A percentile compares a stretch with the other conserved stretches of the same genome.
Evolutionary conservation across 2,329 filamentous ascomycete genomes (phyloP).

Genomic region (Cladophialophora chaetospira): DNA sequence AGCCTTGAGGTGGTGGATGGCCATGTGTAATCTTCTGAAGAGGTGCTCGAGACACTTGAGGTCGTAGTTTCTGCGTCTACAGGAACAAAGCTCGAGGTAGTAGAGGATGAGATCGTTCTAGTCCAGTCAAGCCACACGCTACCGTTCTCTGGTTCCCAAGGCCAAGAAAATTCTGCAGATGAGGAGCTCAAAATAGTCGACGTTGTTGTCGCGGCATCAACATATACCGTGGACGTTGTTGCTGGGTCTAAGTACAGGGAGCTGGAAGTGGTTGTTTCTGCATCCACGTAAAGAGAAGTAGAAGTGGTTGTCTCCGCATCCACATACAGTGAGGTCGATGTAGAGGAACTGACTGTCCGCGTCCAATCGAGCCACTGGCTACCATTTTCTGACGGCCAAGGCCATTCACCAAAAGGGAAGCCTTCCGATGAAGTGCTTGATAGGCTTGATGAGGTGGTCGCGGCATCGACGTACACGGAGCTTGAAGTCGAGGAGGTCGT

Average conservation of each 20-base stretch:
- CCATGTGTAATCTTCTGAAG: too few species aligned
- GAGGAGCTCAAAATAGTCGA: neutral
- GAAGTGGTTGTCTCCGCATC: neutral
- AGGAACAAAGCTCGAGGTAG: neutral
- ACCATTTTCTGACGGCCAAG: conserved; percentile 1
- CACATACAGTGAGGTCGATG: neutral
- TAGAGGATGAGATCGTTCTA: neutral
- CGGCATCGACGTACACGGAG: neutral
- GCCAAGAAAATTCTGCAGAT: neutral
- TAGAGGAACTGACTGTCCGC: neutral
- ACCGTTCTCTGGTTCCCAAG: conserved; percentile 5
- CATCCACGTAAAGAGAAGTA: too few species aligned
- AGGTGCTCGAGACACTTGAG: too few species aligned
- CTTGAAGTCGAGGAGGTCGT: conserved; percentile 6
- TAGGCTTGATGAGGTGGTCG: neutral
- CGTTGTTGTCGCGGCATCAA: neutral
- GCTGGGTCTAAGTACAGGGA: too few species aligned
- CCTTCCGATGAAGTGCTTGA: neutral
- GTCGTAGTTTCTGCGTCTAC: neutral
- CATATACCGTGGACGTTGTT: too few species aligned
- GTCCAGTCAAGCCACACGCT: conserved; percentile 7
- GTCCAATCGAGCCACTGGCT: conserved; percentile 12
- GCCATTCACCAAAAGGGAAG: neutral
- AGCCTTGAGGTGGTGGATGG: too few species aligned
- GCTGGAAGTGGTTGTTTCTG: too few species aligned